Base-by-base conservation (phyloP, 257 asterid species). In the Capsicum pubescens region DNA sequence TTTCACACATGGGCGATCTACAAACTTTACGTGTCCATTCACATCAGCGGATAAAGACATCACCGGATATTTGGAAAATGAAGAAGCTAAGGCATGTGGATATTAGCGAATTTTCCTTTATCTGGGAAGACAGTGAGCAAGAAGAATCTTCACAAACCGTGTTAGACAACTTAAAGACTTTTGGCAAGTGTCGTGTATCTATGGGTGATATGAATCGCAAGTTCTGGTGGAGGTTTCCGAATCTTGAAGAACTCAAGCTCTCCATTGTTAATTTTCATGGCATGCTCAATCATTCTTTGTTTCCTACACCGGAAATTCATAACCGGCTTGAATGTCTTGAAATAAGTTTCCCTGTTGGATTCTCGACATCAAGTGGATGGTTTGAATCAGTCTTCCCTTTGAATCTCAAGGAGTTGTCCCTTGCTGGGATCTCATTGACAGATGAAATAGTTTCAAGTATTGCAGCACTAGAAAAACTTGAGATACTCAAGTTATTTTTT, bases 151-250 rank as follows among this genome's bases (percentile, higher is more conserved):
- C 56, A 2, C 79, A 74, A 12, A 32, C 16, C 21, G 60, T 74
- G 60, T 50, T 74, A 48, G 80, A 3, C 8, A 74, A 74, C 60
- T 21, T 74, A 21, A 50, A 74, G 61, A 50, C 60, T 19, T 74
- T 74, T 74, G 61, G 80, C 13, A 74, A 50, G 9, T 74, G 80
- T 0, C 80, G 80, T 0, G n/a, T 74, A 21, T 74, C 61, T 50
- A 44, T 74, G 2, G 61, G 44, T 12, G 80, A 74, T 74, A 74
- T 74, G 80, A 74, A 74, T 74, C 80, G 80, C 6, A 74, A 74
- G 61, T 74, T 74, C 80, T 74, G 61, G 80, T 50, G 80, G 80
- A 74, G 61, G 61, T 74, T 74, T 50, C 80, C 80, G 3, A 74
- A 74, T 48, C 60, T 74, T 11, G 80, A 50, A 50, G 80, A 74